Conservation (phyloP, 345 rosid species). For the Brassica incana region DNA sequence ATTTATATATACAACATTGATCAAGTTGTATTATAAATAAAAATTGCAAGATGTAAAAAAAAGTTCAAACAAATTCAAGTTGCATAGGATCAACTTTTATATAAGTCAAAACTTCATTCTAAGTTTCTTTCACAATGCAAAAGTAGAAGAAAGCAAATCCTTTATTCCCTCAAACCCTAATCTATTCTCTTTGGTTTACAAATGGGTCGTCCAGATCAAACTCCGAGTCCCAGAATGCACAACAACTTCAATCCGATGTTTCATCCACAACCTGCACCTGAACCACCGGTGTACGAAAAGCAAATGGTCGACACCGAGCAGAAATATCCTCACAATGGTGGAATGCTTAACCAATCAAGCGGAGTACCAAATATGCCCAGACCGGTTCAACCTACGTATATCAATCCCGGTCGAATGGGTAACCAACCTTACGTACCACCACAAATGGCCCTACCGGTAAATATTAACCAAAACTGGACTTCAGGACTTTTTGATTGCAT, state of each 20-base stretch:
- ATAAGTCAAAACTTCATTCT: slow-evolving; percentile 20
- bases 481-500: slow-evolving; percentile 68
- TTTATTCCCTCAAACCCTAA: not conserved
- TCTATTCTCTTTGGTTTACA: slow-evolving; percentile 6
- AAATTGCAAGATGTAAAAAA: slow-evolving; percentile 10
- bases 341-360: not conserved
- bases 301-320: slow-evolving; percentile 1
- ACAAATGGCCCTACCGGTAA: not conserved
- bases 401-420: not conserved
- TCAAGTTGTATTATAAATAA: slow-evolving; percentile 2
- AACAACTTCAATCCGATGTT: slow-evolving; percentile 24
- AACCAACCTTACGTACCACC: not conserved
- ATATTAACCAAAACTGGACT: slow-evolving; percentile 43
- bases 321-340: slow-evolving; percentile 16
- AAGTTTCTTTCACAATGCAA: not conserved
- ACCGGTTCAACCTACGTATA: slow-evolving; percentile 6
- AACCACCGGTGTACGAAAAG: slow-evolving; percentile 15
- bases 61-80: slow-evolving; percentile 21
- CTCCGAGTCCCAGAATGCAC: slow-evolving; percentile 22
- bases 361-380: not conserved
- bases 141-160: not conserved
- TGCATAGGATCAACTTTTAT: slow-evolving; percentile 10
- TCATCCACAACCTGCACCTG: slow-evolving; percentile 10
- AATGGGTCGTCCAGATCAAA: slow-evolving; percentile 36
- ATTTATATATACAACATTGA: not conserved